Base-by-base conservation (phyloP, 2,329 filamentous ascomycete species). In the Neodidymelliopsis sp. region DNA sequence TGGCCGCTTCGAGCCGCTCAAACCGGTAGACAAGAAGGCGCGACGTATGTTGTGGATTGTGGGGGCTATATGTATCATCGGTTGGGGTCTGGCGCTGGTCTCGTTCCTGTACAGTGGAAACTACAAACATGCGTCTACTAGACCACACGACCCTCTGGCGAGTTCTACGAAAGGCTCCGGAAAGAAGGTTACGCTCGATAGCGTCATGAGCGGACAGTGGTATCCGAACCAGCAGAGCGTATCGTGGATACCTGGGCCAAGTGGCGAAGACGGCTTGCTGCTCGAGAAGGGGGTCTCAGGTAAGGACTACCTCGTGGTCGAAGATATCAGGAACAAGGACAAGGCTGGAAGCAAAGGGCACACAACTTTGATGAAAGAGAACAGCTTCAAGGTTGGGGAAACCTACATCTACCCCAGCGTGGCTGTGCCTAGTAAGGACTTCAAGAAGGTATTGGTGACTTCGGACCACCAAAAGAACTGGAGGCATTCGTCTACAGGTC, bases 401-500 rank as follows among this genome's bases (percentile, higher is more conserved):
- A 71, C 78, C 39, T 72, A 72, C 12, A 77, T 90, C 57, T 70
- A 65, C n/a, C 86, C 89, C 0, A 73, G 73, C 11, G 79, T 82
- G 59, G 83, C 85, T 3, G 87, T 84, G 79, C 91, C 94, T 2
- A 97, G 91, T 67, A 84, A 86, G 20, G 84, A 97, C 70, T 80
- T 96, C 71, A 90, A 86, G 64, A 93, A 90, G 70, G 91, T 99
- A 3, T 81, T 99, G 40, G 77, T 97, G n/a, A 81, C 86, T 38
- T 90, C 91, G 7, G 79, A 91, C 41, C 70, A 78, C 16, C 75
- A 89, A 71, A 84, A 84, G 63, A 91, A 94, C 63, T 99, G 91
- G 88, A 86, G 94, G 58, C 89, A 97, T 72, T 97, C 93, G 0
- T 92, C 84, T 65, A 91, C 86, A 8, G 93, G 88, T 0, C 79